Evolutionary conservation across 441 rosid species (phyloP).

Genomic region (Adansonia grandidieri): DNA sequence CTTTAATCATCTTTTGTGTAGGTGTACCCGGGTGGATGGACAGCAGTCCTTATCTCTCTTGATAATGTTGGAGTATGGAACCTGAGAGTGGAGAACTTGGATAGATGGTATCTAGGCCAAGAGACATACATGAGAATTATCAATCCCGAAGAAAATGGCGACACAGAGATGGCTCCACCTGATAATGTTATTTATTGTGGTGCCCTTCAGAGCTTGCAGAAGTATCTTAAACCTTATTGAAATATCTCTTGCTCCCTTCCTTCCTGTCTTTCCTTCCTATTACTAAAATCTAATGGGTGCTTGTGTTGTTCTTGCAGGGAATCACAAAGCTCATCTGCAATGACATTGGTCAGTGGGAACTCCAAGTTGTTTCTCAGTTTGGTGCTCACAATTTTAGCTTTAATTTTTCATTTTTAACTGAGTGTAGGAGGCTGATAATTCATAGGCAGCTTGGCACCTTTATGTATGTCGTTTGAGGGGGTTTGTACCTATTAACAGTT

Average conservation of each 20-base stretch:
- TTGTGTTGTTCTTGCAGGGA: constrained; percentile 46
- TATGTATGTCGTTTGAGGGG: not conserved
- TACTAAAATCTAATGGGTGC: not conserved
- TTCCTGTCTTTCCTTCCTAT: not conserved
- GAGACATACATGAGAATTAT: constrained; percentile 61
- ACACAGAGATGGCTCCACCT: constrained; percentile 58
- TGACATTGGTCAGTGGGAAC: constrained; percentile 38
- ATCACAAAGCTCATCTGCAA: constrained; percentile 44
- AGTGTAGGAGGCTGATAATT: not conserved
- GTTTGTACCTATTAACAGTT: not conserved
- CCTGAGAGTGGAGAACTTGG: constrained; percentile 64
- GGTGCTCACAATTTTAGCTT: constrained; percentile 36
- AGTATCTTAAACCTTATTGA: constrained; percentile 37
- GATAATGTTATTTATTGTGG: constrained; percentile 65
- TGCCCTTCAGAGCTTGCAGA: constrained; percentile 50
- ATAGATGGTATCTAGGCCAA: constrained; percentile 67
- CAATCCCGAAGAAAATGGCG: constrained; percentile 49
- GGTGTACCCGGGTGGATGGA: constrained; percentile 75
- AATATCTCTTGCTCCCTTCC: constrained; percentile 6
- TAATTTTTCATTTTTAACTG: constrained; percentile 32
- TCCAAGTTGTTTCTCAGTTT: constrained; percentile 39
- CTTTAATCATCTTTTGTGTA: constrained; percentile 27
- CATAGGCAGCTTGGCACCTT: not conserved
- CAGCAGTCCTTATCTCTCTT: constrained; percentile 60
- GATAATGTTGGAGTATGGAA: constrained; percentile 73